These are phyloP conservation scores for Sphenostylis stenocarpa DNA, from an alignment of 306 rosid genomes.

Conservation along the genomic window DNA sequence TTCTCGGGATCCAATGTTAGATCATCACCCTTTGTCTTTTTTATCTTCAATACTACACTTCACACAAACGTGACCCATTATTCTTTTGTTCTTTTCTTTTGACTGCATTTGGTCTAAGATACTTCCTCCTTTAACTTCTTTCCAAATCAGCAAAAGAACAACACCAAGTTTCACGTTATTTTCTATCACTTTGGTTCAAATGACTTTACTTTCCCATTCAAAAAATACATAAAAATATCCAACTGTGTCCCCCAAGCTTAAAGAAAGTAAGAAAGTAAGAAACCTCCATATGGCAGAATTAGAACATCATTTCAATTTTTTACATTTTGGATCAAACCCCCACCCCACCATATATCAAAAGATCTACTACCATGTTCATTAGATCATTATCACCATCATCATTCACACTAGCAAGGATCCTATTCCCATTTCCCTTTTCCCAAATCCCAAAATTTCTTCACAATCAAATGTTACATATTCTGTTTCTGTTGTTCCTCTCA, in stretches of 20 bases:
- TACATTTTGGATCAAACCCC: slow-evolving; percentile 59
- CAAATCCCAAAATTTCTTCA: slow-evolving; percentile 33
- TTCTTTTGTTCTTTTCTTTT: slow-evolving; percentile 39
- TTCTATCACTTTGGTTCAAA: slow-evolving; percentile 50
- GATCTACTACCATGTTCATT: slow-evolving; percentile 1
- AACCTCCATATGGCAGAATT: slow-evolving; percentile 43
- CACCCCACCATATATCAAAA: slow-evolving; percentile 31
- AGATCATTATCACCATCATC: not conserved
- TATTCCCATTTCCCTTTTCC: not conserved
- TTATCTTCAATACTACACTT: slow-evolving; percentile 42
- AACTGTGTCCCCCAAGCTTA: slow-evolving; percentile 41
- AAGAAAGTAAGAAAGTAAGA: not conserved
- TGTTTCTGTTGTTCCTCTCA: slow-evolving; percentile 63
- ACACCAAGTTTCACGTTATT: slow-evolving; percentile 51
- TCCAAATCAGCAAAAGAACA: slow-evolving; percentile 36
- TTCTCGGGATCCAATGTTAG: slow-evolving; percentile 39
- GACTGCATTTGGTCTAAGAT: slow-evolving; percentile 75
- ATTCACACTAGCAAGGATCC: not conserved
- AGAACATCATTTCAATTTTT: slow-evolving; percentile 47
- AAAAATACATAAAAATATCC: slow-evolving; percentile 38
- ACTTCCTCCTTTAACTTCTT: slow-evolving; percentile 43
- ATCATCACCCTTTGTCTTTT: slow-evolving; percentile 30
- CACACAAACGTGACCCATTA: slow-evolving; percentile 35
- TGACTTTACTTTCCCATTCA: slow-evolving; percentile 49
- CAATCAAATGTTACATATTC: slow-evolving; percentile 33